Evolutionary conservation across 2,329 filamentous ascomycete genomes (phyloP).

Genomic region (Mycosphaerella sp.): DNA sequence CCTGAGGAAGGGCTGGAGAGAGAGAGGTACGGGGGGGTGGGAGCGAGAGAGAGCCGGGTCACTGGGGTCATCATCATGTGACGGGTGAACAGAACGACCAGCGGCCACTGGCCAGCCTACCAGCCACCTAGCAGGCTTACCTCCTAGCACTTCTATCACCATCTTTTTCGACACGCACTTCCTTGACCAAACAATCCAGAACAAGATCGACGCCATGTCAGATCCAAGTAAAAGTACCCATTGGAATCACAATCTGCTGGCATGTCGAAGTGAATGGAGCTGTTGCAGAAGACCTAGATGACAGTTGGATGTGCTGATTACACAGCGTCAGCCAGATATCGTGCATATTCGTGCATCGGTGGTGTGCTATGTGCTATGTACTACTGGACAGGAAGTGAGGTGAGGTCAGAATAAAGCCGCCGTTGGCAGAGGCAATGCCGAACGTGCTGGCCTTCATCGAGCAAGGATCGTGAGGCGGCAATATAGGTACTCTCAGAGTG

Average conservation of each 20-base stretch:
- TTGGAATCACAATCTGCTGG: background rate
- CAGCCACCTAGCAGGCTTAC: background rate
- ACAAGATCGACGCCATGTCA: background rate
- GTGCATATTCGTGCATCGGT: slow-evolving; percentile 14
- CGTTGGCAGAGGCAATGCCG: background rate
- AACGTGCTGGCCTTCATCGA: no score
- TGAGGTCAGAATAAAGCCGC: slow-evolving; percentile 4
- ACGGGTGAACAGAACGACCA: background rate
- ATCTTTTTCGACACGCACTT: background rate
- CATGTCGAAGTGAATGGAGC: background rate
- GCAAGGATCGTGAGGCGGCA: no score
- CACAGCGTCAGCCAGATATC: slow-evolving; percentile 10
- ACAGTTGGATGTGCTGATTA: slow-evolving; percentile 2
- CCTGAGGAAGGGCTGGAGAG: background rate
- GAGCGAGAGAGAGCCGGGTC: background rate
- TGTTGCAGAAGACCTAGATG: background rate
- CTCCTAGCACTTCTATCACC: background rate
- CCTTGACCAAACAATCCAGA: background rate
- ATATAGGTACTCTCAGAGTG: background rate
- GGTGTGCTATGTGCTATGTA: slow-evolving; percentile 4
- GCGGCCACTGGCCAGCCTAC: background rate
- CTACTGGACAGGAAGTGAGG: background rate
- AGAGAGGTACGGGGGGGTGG: background rate
- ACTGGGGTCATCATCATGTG: background rate
- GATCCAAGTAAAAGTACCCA: background rate